Conservation (phyloP, 2,329 filamentous ascomycete genomes). For the Leptographium procerum region DNA sequence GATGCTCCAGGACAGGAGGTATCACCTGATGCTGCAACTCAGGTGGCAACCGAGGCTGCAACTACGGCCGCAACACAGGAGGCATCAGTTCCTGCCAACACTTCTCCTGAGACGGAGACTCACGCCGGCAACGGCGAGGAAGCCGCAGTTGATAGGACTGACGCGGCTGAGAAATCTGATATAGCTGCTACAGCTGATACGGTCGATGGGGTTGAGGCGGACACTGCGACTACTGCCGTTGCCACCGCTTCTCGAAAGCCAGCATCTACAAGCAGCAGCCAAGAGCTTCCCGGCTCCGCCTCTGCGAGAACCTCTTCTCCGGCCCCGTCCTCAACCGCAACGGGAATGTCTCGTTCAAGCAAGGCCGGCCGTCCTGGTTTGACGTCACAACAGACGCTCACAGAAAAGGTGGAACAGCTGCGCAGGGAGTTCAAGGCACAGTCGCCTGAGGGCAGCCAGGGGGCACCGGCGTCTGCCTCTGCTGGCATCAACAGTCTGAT, state of each 20-base stretch:
- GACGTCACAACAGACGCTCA: constrained; percentile 17
- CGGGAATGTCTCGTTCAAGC: background rate
- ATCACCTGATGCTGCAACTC: background rate
- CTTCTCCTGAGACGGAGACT: background rate
- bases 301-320: background rate
- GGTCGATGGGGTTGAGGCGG: background rate
- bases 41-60: background rate
- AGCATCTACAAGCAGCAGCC: background rate
- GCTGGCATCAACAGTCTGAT: background rate
- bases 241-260: background rate
- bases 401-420: constrained; percentile 39
- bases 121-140: background rate
- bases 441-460: constrained; percentile 19
- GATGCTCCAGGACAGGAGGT: background rate
- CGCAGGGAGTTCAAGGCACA: constrained; percentile 35
- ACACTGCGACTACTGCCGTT: background rate
- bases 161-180: background rate
- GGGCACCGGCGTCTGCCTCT: constrained; percentile 6
- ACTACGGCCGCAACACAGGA: background rate
- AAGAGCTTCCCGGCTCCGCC: background rate
- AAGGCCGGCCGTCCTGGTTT: background rate
- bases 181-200: background rate
- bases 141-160: background rate
- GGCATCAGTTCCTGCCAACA: background rate
- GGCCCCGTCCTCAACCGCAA: background rate